Base-by-base conservation (phyloP, 257 asterid species). In the Penstemon eatonii region DNA sequence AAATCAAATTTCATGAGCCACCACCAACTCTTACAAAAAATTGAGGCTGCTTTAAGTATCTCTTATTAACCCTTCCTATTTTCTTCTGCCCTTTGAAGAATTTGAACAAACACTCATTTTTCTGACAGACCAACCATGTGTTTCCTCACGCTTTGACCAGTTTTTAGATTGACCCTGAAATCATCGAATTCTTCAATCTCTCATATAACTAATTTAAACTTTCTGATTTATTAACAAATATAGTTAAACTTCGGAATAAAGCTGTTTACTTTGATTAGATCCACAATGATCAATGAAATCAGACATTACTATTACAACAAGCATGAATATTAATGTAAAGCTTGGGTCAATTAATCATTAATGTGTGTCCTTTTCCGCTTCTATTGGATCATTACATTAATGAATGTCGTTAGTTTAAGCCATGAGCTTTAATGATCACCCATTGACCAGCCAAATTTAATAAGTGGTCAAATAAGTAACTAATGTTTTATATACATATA, bases 71-170 rank as follows among this genome's bases (percentile, higher is more conserved):
- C 33, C 33, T 25, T 25, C 1, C 33, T 11, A 49, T 40, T 40
- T 60, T 10, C 0, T 41, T 4, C 36, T 49, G 15, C 18, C 15
- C 8, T 40, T 41, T 12, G 10, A 60, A 44, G 15, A 44, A 6
- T 13, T 55, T 6, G 5, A 64, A 64, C 7, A 36, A 25, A 55
- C 60, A 47, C 43, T 11, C 9, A 10, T 9, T 47, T 36, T 36
- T 47, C 59, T 64, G 58, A 64, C 58, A 47, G n/a, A 64, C 12
- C 59, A 49, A 64, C 12, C 59, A 49, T 33, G 25, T 49, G 62
- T 15, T 39, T 41, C 46, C 9, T 46, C 41, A n/a, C 0, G 57
- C 63, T 60, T 40, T 70, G 74, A 70, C 74, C 62, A 42, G 18
- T 69, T 65, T 33, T 67, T 13, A 67, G 3, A 53, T 39, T 55